phyloP scores from a whole-genome alignment of 179 eudicot species.

The Patellifolia procumbens region DNA sequence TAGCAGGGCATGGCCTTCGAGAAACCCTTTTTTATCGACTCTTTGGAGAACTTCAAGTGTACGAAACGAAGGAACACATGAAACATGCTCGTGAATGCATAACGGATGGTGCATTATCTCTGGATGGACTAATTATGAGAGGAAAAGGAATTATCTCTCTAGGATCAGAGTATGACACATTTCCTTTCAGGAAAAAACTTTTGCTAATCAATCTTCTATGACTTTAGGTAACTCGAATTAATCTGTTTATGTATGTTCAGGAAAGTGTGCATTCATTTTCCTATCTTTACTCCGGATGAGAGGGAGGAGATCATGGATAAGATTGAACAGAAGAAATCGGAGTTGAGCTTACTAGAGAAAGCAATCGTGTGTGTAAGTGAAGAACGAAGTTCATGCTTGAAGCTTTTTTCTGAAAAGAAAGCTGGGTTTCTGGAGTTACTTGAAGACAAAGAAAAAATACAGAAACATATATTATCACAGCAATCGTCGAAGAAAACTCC shows the following conservation, averaged over 20 bases:
- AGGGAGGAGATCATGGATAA: slow-evolving; percentile 1
- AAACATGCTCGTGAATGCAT: slow-evolving; percentile 42
- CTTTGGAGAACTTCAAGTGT: slow-evolving; percentile 70
- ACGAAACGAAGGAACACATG: slow-evolving; percentile 46
- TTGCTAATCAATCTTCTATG: too few relatives aligned
- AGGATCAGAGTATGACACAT: slow-evolving; percentile 49
- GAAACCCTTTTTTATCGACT: slow-evolving; percentile 64
- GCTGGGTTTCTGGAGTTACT: slow-evolving; percentile 14
- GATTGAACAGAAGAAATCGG: slow-evolving; percentile 17
- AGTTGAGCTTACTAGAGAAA: slow-evolving; percentile 1
- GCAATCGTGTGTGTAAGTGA: neutral
- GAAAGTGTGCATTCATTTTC: slow-evolving; percentile 45
- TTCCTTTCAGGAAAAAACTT: neutral
- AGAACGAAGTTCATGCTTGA: neutral
- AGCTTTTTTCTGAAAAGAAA: slow-evolving; percentile 12
- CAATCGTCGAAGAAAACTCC: slow-evolving; percentile 12
- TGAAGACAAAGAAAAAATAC: slow-evolving; percentile 11
- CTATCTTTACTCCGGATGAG: slow-evolving; percentile 22
- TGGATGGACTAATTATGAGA: slow-evolving; percentile 62
- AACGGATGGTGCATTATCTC: slow-evolving; percentile 51
- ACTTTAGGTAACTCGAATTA: neutral
- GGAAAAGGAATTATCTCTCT: slow-evolving; percentile 49
- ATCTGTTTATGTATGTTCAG: slow-evolving; percentile 22
- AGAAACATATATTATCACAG: slow-evolving; percentile 14
- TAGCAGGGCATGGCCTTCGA: slow-evolving; percentile 53